phyloP scores from a whole-genome alignment of 2,329 filamentous ascomycete genomes.

The Hymenoscyphus linearis region DNA sequence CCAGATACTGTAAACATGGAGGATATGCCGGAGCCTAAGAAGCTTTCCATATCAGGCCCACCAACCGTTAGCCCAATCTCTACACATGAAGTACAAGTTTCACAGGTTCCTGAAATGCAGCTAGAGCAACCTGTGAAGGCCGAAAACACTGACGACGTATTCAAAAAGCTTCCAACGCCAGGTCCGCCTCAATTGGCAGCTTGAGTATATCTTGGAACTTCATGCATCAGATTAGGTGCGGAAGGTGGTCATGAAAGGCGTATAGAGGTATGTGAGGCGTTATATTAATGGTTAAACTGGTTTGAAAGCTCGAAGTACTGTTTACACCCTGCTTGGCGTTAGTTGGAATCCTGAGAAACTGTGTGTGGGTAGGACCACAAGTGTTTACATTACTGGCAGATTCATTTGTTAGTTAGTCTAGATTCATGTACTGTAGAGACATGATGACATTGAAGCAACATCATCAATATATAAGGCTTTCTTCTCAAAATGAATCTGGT shows the following conservation, averaged over 20 bases:
- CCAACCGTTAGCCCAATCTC: conserved; percentile 2
- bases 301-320: neutral
- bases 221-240: neutral
- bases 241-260: neutral
- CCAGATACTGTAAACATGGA: conserved; percentile 23
- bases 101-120: neutral
- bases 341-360: neutral
- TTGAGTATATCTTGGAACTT: neutral
- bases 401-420: neutral
- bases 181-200: neutral
- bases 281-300: neutral
- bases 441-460: neutral
- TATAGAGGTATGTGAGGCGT: neutral
- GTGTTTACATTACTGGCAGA: neutral
- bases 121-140: neutral
- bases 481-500: neutral
- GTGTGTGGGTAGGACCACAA: neutral
- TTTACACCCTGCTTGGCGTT: neutral
- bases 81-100: neutral
- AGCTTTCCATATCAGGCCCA: conserved; percentile 17
- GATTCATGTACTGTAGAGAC: neutral
- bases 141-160: neutral
- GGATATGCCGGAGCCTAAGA: conserved; percentile 23
- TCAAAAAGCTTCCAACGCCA: neutral
- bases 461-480: neutral